phyloP scores from a whole-genome alignment of 495 filamentous ascomycete species.

The Aspergillus heteromorphus region DNA sequence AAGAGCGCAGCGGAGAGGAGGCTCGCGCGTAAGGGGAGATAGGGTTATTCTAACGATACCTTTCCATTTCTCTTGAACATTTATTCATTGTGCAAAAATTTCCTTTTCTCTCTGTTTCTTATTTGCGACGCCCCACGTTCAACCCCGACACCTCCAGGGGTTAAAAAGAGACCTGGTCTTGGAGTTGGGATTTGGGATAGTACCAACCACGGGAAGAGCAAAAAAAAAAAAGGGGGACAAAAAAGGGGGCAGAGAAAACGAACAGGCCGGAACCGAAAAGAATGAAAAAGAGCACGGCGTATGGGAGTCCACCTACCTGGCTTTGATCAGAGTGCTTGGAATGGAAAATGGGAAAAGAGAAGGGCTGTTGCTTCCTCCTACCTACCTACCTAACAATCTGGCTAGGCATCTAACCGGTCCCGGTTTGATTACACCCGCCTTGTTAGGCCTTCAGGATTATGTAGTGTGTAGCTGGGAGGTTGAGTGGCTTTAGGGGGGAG shows the following conservation, averaged over 20 bases:
- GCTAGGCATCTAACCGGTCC: no score
- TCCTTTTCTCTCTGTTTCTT: constrained; percentile 14
- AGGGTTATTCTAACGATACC: constrained; percentile 18
- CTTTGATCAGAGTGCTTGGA: constrained; percentile 26
- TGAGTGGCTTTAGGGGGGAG: no score
- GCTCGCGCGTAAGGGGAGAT: constrained; percentile 32
- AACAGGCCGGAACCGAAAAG: not conserved
- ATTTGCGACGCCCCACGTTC: not conserved
- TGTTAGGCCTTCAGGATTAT: no score
- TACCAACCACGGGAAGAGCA: not conserved
- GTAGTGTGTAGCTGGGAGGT: no score
- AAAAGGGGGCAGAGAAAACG: not conserved
- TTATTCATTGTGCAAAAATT: constrained; percentile 12
- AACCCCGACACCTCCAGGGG: constrained; percentile 6
- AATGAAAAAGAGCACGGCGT: constrained; percentile 24
- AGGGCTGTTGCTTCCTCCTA: not conserved
- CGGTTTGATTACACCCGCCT: no score
- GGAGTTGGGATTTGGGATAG: not conserved
- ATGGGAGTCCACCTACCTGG: constrained; percentile 36
- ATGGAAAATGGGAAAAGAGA: constrained; percentile 17
- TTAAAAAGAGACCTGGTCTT: constrained; percentile 5
- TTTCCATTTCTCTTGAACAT: constrained; percentile 18
- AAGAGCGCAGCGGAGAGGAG: constrained; percentile 31
- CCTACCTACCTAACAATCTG: no score
- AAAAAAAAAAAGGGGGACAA: not conserved